phyloP scores from a whole-genome alignment of 371 early-diverging fungal species.

The Actinomortierella wolfii region DNA sequence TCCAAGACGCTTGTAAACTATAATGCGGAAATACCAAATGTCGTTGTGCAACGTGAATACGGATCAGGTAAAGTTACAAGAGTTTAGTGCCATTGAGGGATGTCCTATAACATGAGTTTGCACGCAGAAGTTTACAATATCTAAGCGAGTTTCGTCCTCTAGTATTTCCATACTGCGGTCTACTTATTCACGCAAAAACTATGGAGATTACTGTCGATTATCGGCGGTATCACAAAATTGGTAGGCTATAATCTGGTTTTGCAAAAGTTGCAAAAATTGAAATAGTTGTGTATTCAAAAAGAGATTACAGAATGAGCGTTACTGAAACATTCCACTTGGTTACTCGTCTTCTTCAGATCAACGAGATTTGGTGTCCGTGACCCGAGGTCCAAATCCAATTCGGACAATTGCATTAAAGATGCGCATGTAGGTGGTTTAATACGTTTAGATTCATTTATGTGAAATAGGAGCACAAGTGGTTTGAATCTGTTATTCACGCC shows the following conservation, averaged over 20 bases:
- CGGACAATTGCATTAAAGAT: conserved; percentile 6
- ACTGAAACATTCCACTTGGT: too few relatives aligned
- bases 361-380: conserved; percentile 49
- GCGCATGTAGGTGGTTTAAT: too few relatives aligned
- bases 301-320: neutral
- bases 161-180: conserved; percentile 89
- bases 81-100: conserved; percentile 7
- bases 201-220: conserved; percentile 73
- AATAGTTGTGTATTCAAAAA: neutral
- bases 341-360: conserved; percentile 23
- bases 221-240: conserved; percentile 46
- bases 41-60: conserved; percentile 14
- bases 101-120: neutral
- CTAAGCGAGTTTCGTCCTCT: neutral
- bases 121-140: too few relatives aligned
- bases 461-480: too few relatives aligned
- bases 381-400: conserved; percentile 1
- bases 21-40: conserved; percentile 46
- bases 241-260: conserved; percentile 19
- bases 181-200: conserved; percentile 63
- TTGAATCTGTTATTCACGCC: neutral
- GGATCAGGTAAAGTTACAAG: conserved; percentile 5
- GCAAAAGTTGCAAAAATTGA: too few relatives aligned
- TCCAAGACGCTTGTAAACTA: conserved; percentile 73
- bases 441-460: too few relatives aligned